Evolutionary conservation across 2,329 filamentous ascomycete species (phyloP).

Genomic region (Fusarium pseudocircinatum): DNA sequence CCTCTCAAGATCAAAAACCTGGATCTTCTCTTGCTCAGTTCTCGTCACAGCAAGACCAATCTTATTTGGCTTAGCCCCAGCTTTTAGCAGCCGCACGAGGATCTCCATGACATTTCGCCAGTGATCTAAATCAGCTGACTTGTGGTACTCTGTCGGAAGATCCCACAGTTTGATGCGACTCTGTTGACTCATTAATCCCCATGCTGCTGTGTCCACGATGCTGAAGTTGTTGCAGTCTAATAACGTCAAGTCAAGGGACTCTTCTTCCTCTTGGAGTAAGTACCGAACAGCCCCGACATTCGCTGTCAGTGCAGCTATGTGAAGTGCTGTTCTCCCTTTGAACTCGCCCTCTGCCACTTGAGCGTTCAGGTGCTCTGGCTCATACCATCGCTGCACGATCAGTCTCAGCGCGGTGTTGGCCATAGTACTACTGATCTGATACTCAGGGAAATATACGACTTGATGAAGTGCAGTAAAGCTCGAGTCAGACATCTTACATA

Average conservation of each 20-base stretch:
- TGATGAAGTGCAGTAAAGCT: neutral
- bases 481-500: neutral
- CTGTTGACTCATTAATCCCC: neutral
- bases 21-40: neutral
- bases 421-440: neutral
- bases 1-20: neutral
- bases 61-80: neutral
- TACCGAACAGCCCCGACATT: neutral
- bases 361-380: neutral
- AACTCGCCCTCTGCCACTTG: neutral
- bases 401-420: neutral
- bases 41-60: neutral
- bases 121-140: neutral
- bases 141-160: neutral
- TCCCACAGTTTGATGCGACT: neutral
- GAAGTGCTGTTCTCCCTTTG: neutral
- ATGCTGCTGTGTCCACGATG: neutral
- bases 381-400: neutral
- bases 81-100: neutral
- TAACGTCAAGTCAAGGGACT: accelerated
- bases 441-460: neutral
- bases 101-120: neutral
- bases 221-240: neutral
- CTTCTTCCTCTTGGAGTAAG: neutral
- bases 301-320: neutral